Base-by-base conservation (phyloP, 306 rosid genomes). In the Rosa chinensis region DNA sequence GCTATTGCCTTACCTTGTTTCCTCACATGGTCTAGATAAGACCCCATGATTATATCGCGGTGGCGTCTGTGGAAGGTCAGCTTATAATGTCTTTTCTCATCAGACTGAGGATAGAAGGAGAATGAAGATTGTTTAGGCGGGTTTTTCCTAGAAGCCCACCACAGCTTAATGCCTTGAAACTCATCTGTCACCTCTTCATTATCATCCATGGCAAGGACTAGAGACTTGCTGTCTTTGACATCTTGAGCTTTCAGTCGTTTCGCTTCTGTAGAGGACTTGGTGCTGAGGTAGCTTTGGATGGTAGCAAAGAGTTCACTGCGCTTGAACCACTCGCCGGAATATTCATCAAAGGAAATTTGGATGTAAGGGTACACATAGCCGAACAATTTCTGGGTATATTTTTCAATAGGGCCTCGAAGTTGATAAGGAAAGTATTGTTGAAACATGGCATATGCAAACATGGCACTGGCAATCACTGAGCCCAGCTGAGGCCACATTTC, bases 171-270 rank as follows among this genome's bases (percentile, higher is more conserved):
- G 0, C 90, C 89, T 37, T 80, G 0, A 16, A 77, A 91, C 14
- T 79, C 84, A 0, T 91, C 90, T 0, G 69, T 78, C 67, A 91
- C 85, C 61, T 86, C 90, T 52, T 87, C 87, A 9, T 84, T 83
- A 40, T 89, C 88, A 6, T 83, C 96, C 87, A 91, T 73, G 64
- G 77, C 82, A 0, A 89, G 87, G 0, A 87, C 78, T 0, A 85
- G 10, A 45, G 78, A 61, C 42, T 80, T 83, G 78, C 80, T 87
- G 17, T 86, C 82, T 50, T 86, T 79, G 7, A 83, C 77, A 2
- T 80, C 87, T 11, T 80, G 86, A 13, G 93, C 96, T 72, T 77
- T 91, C 6, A 91, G 87, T 0, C 81, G 56, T 28, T 80, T 84
- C 9, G 90, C 96, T 0, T 12, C 11, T 0, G 61, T 47, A 0